Evolutionary conservation across 2,329 filamentous ascomycete genomes (phyloP).

Genomic region (Clonostachys rosea): DNA sequence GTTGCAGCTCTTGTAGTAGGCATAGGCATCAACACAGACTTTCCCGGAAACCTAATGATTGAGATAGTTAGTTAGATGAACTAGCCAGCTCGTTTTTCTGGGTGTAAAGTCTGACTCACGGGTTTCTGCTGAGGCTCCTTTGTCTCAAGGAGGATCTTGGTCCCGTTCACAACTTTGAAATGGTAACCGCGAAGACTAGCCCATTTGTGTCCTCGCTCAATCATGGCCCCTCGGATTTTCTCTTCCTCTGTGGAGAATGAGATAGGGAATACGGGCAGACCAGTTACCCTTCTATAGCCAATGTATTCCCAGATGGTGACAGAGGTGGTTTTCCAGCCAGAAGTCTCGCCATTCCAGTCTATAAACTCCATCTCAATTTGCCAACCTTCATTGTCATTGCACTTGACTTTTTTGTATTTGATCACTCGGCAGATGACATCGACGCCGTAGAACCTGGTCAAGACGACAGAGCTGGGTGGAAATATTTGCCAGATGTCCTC

Average conservation of each 20-base stretch:
- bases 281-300: slow-evolving; percentile 15
- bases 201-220: slow-evolving; percentile 22
- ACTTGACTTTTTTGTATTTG: slow-evolving; percentile 12
- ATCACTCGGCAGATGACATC: slow-evolving; percentile 27
- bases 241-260: slow-evolving; percentile 12
- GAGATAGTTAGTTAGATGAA: too few species aligned
- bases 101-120: slow-evolving; percentile 5
- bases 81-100: neutral
- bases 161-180: slow-evolving; percentile 17
- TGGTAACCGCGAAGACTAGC: slow-evolving; percentile 23
- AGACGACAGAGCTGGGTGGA: slow-evolving; percentile 20
- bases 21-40: slow-evolving; percentile 25
- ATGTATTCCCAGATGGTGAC: slow-evolving; percentile 16
- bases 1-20: slow-evolving; percentile 23
- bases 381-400: slow-evolving; percentile 10
- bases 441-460: slow-evolving; percentile 21
- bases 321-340: slow-evolving; percentile 15
- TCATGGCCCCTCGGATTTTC: slow-evolving; percentile 13
- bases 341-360: slow-evolving; percentile 25
- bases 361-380: slow-evolving; percentile 22
- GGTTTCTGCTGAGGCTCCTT: slow-evolving; percentile 14
- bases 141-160: slow-evolving; percentile 18
- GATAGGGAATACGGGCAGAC: slow-evolving; percentile 20
- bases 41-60: slow-evolving; percentile 11
- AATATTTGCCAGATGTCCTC: slow-evolving; percentile 27